A percentile compares a stretch with the other conserved stretches of the same genome.
Evolutionary conservation across 2,329 filamentous ascomycete genomes (phyloP).

Genomic region (Kalaharituber pfeilii): DNA sequence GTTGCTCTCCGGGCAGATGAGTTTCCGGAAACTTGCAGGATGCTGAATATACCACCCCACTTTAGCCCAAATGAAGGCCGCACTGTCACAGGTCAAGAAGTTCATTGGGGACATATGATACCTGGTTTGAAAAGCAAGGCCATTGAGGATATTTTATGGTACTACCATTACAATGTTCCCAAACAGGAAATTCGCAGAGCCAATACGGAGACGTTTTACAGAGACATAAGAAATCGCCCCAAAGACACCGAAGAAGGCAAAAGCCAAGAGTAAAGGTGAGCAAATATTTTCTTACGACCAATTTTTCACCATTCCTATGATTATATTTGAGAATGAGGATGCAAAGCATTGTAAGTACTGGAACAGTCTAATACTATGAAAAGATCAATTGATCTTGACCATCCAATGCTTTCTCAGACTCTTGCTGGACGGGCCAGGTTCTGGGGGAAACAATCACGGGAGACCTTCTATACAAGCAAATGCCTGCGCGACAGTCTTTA

Average conservation of each 20-base stretch:
- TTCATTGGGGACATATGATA: constrained; percentile 34
- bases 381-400: not conserved
- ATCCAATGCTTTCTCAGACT: not conserved
- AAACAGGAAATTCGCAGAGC: constrained; percentile 69
- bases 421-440: not conserved
- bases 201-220: constrained; percentile 31
- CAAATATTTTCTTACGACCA: not conserved
- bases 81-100: constrained; percentile 18
- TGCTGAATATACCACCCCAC: too few species aligned
- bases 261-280: not conserved
- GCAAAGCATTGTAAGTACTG: not conserved
- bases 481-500: not conserved
- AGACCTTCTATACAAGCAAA: not conserved
- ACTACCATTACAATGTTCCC: constrained; percentile 86
- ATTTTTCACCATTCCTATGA: not conserved
- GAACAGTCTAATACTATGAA: not conserved
- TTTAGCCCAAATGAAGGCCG: constrained; percentile 24
- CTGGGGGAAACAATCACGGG: not conserved
- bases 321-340: not conserved
- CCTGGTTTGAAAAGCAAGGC: constrained; percentile 44
- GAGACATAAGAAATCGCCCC: constrained; percentile 17
- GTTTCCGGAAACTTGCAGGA: too few species aligned
- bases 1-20: too few species aligned
- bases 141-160: constrained; percentile 80
- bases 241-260: not conserved